Percentiles rank a stretch among this genome's conserved stretches.
phyloP scores from a whole-genome alignment of 2,329 filamentous ascomycete genomes.

The Botryotinia calthae region DNA sequence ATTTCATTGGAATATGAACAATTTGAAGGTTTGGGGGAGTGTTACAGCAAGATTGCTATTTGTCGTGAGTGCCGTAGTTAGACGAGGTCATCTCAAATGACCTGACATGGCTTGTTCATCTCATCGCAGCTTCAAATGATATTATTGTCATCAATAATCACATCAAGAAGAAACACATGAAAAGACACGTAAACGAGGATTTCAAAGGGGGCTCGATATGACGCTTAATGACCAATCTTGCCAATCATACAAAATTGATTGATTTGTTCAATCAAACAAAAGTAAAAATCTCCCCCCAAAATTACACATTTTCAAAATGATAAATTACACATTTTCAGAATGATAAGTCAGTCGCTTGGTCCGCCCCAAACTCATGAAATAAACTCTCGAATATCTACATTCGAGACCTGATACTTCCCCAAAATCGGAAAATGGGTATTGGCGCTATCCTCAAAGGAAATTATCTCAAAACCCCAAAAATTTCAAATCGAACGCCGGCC shows the following conservation, averaged over 20 bases:
- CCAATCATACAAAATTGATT: background rate
- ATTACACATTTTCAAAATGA: background rate
- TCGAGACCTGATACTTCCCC: background rate
- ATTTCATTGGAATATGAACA: background rate
- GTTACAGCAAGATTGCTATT: background rate
- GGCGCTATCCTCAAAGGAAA: constrained; percentile 8
- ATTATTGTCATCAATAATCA: background rate
- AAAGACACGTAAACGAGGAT: background rate
- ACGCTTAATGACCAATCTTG: background rate
- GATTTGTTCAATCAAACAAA: background rate
- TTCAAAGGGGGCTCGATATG: background rate
- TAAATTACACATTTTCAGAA: background rate
- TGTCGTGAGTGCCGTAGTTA: background rate
- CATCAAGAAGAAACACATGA: background rate
- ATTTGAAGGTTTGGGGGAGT: background rate
- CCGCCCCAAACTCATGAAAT: too few species aligned
- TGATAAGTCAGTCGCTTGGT: background rate
- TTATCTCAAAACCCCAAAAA: background rate
- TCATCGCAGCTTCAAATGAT: background rate
- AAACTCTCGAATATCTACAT: background rate
- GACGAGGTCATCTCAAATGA: background rate
- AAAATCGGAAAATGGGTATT: background rate
- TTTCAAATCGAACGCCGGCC: constrained; percentile 20
- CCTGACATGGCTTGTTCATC: background rate
- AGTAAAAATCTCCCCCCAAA: background rate